phyloP scores from a whole-genome alignment of 164 flowering plant species.

The Annona squamosa region DNA sequence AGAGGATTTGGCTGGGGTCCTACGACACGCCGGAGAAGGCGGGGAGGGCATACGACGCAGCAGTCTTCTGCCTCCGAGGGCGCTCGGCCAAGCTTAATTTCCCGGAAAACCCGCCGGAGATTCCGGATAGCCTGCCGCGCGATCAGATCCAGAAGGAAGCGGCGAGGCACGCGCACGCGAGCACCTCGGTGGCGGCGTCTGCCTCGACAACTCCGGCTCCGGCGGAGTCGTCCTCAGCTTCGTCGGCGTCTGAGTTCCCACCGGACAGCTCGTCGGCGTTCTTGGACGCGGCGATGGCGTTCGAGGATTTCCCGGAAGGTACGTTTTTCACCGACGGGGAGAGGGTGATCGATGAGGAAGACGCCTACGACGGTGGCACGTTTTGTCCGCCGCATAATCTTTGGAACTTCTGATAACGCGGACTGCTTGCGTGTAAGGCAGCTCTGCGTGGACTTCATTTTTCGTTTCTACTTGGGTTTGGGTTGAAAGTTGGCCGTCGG shows the following conservation, averaged over 20 bases:
- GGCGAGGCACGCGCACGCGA: not conserved
- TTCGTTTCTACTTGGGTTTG: too few relatives aligned
- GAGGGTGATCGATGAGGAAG: not conserved
- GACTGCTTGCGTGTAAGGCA: not conserved
- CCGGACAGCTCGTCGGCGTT: not conserved
- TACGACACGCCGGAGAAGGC: conserved; percentile 80
- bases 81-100: conserved; percentile 60
- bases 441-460: not conserved
- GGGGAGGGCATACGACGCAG: conserved; percentile 90
- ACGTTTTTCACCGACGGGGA: not conserved
- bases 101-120: conserved; percentile 44
- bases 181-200: not conserved
- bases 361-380: not conserved
- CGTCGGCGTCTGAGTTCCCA: not conserved
- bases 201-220: not conserved
- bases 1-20: conserved; percentile 84
- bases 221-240: not conserved
- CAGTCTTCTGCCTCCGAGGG: conserved; percentile 75
- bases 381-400: not conserved
- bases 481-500: too few relatives aligned
- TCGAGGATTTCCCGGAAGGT: not conserved
- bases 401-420: not conserved
- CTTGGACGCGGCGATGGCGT: not conserved
- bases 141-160: not conserved
- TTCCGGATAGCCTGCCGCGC: not conserved